phyloP scores from a whole-genome alignment of 345 rosid genomes.

The Citrus glauca region DNA sequence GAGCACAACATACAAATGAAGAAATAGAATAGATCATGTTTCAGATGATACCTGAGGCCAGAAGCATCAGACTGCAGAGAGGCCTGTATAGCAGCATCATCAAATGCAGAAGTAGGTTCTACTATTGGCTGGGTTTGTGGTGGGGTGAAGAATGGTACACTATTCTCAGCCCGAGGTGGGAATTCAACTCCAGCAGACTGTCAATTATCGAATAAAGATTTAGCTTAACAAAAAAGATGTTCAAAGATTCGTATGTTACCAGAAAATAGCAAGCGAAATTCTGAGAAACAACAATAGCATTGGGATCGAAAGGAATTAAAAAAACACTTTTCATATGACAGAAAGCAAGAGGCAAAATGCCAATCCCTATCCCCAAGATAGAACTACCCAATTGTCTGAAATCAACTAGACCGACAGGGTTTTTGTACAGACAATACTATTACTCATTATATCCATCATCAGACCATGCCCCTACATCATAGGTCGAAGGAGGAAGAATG shows the following conservation, averaged over 20 bases:
- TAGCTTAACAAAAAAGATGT: background rate
- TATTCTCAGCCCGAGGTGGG: slow-evolving; percentile 80
- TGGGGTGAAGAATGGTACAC: slow-evolving; percentile 90
- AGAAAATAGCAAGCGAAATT: background rate
- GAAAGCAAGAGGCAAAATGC: background rate
- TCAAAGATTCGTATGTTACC: background rate
- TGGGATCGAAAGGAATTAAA: background rate
- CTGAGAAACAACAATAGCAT: background rate
- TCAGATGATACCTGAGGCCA: slow-evolving; percentile 66
- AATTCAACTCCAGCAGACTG: slow-evolving; percentile 87
- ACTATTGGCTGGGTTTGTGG: slow-evolving; percentile 84
- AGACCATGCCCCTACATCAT: background rate
- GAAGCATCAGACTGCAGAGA: slow-evolving; percentile 85
- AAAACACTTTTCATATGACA: background rate
- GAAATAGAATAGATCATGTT: background rate
- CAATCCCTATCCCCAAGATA: background rate
- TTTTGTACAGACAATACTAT: background rate
- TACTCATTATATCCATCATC: background rate
- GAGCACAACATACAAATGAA: background rate
- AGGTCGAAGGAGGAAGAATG: background rate
- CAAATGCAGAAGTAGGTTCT: slow-evolving; percentile 51
- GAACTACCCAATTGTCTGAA: background rate
- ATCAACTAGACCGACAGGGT: background rate
- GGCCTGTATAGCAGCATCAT: slow-evolving; percentile 91
- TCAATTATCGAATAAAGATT: slow-evolving; percentile 11